Evolutionary conservation across 768 basidiomycete species (phyloP).

Genomic region (Lentinula aciculospora): DNA sequence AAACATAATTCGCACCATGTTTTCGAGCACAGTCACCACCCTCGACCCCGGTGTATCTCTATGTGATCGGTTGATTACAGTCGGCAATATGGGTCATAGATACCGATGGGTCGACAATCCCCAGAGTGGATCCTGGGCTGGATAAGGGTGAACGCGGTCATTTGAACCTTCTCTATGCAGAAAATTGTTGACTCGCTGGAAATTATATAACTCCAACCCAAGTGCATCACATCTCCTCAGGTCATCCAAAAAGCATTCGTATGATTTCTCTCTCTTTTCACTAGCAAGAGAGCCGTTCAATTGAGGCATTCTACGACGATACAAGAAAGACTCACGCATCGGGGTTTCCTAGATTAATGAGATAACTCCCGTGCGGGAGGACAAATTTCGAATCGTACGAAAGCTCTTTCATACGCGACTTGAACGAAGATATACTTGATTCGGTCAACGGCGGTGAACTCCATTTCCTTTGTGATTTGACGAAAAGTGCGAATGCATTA

Average conservation of each 20-base stretch:
- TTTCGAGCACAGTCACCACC: conserved; percentile 71
- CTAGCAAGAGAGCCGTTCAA: conserved; percentile 32
- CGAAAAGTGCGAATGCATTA: conserved; percentile 78
- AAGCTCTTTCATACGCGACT: conserved; percentile 50
- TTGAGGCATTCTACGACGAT: too few relatives aligned
- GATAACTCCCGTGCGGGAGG: conserved; percentile 81
- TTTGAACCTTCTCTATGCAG: too few relatives aligned
- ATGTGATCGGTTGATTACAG: conserved; percentile 72
- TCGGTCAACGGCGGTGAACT: conserved; percentile 51
- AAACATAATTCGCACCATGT: conserved; percentile 51
- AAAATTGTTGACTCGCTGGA: conserved; percentile 55
- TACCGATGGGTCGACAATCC: conserved; percentile 52
- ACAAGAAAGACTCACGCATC: conserved; percentile 51
- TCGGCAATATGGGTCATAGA: conserved; percentile 63
- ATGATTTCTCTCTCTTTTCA: conserved; percentile 64
- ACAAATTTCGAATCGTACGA: conserved; percentile 59
- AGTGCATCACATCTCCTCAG: conserved; percentile 72
- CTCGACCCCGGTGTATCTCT: conserved; percentile 34
- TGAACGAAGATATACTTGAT: conserved; percentile 52
- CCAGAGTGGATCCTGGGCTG: conserved; percentile 83
- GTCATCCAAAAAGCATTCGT: conserved; percentile 80
- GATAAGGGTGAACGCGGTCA: not conserved
- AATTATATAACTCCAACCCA: conserved; percentile 72
- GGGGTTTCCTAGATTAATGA: conserved; percentile 81
- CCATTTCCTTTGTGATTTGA: conserved; percentile 87